These are phyloP conservation scores for Diplodia mutila DNA, from an alignment of 2,329 filamentous ascomycete species.

Conservation along the genomic window DNA sequence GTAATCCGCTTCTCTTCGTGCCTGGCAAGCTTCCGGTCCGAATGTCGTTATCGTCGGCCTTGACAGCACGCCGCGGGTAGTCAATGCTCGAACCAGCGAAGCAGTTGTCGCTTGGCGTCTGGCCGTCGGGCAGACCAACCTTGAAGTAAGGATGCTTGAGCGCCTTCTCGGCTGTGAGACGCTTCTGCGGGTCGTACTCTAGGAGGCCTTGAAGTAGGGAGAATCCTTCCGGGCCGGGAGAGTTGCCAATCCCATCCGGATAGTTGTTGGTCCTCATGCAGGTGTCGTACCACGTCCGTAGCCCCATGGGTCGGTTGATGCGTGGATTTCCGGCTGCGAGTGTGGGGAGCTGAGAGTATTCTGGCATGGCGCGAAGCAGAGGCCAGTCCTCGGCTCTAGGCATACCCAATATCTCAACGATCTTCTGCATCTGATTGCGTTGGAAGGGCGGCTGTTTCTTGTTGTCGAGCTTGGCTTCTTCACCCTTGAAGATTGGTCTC, in stretches of 20 bases:
- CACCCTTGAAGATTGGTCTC: constrained; percentile 95
- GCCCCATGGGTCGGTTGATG: constrained; percentile 57
- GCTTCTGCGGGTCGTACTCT: constrained; percentile 89
- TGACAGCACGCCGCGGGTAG: constrained; percentile 88
- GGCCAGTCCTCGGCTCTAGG: constrained; percentile 91
- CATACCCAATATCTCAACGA: constrained; percentile 92
- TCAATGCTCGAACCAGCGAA: constrained; percentile 88
- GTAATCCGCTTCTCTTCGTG: constrained; percentile 84
- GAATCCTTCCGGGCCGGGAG: constrained; percentile 69
- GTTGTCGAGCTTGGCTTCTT: constrained; percentile 98
- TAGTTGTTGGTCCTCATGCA: constrained; percentile 54
- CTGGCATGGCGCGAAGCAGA: constrained; percentile 80
- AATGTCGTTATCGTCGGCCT: constrained; percentile 94
- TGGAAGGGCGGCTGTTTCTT: constrained; percentile 99
- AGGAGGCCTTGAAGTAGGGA: constrained; percentile 80
- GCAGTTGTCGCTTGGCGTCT: constrained; percentile 76
- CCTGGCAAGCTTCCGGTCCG: constrained; percentile 86
- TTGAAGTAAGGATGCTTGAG: constrained; percentile 90
- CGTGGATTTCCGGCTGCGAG: constrained; percentile 51
- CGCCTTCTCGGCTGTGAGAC: constrained; percentile 84
- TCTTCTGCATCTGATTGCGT: constrained; percentile 98
- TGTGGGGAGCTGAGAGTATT: constrained; percentile 72
- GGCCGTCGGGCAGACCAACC: constrained; percentile 51
- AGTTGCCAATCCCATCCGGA: constrained; percentile 35
- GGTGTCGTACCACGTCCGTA: constrained; percentile 69